Evolutionary conservation across 2,329 filamentous ascomycete genomes (phyloP), one percentile per base, ranked within the genome.

Genomic region (Berkeleyomyces rouxiae): DNA sequence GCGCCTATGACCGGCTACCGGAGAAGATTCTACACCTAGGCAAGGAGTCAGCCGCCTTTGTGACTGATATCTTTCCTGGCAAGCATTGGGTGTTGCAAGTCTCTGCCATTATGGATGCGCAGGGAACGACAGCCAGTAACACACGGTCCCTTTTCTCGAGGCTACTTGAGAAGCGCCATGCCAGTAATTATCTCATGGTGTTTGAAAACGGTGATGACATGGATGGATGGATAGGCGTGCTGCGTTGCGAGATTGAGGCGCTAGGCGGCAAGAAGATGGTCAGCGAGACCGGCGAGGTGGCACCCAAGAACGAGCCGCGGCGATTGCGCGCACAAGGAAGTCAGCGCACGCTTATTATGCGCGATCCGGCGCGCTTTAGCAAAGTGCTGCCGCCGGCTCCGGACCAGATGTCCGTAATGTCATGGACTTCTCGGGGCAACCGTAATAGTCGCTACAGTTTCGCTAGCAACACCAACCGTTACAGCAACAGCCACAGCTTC

Each of bases 11-110:
- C 67, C 79, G 88, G 33, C 71, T 84, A 9, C 88, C 88, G 0
- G 88, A 93, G 71, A 88, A 85, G 71, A 77, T 87, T 42, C 74
- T 92, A 63, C 83, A 85, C 58, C 75, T 93, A 3, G 82, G 82
- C n/a, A 84, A 82, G 66, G 81, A 87, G 58, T 91, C 88, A 2
- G 87, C 86, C 9, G 88, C 87, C 4, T 92, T 90, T 71, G 88
- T 85, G 1, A 90, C 84, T 67, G 88, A 93, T 70, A 77, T 87
- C 11, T 89, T 92, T 62, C 86, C 87, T 2, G 88, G 88, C 4
- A 83, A 82, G 65, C 87, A 90, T 68, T 91, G 87, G 82, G 88
- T 92, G 4, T 72, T 92, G 11, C 87, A 90, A 67, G 82, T 92
- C 31, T 85, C 83, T 2, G 85, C 88, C 43, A 75, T 78, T 7